Percentiles rank a stretch among this genome's conserved stretches.
Evolutionary conservation across 1,139 yeast species (phyloP).

Genomic region (Nadsonia commutata): DNA sequence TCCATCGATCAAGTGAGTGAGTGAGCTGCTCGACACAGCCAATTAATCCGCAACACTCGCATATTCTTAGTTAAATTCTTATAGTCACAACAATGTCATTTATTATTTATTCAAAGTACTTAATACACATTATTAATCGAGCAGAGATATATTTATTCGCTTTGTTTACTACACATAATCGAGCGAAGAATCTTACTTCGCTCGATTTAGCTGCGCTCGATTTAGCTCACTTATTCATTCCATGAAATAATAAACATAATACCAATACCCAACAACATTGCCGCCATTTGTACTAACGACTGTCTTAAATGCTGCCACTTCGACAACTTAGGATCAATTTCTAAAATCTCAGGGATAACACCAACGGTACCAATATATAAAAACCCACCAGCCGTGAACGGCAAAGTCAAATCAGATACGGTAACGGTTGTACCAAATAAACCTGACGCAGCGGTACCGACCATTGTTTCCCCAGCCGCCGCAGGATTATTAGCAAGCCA

Average conservation of each 20-base stretch:
- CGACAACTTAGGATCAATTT: slow-evolving; percentile 24
- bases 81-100: no score
- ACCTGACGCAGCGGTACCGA: slow-evolving; percentile 18
- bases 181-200: no score
- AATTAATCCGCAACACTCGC: no score
- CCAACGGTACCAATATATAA: slow-evolving; percentile 52
- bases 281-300: slow-evolving; percentile 29
- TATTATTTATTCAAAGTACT: no score
- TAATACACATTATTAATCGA: no score
- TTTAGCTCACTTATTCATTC: slow-evolving; percentile 24
- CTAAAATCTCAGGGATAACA: slow-evolving; percentile 47
- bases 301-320: slow-evolving; percentile 24
- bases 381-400: slow-evolving; percentile 62
- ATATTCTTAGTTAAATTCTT: no score
- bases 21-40: no score
- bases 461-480: slow-evolving; percentile 4
- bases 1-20: no score
- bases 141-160: no score
- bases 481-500: slow-evolving; percentile 16
- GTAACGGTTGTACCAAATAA: slow-evolving; percentile 35
- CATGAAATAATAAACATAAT: slow-evolving; percentile 39
- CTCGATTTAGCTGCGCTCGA: no score
- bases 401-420: slow-evolving; percentile 39
- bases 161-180: no score
- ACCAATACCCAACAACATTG: slow-evolving; percentile 33